Conservation (phyloP, 192 early-diverging fungal genomes). For the Rhizoclosmatium sp. region DNA sequence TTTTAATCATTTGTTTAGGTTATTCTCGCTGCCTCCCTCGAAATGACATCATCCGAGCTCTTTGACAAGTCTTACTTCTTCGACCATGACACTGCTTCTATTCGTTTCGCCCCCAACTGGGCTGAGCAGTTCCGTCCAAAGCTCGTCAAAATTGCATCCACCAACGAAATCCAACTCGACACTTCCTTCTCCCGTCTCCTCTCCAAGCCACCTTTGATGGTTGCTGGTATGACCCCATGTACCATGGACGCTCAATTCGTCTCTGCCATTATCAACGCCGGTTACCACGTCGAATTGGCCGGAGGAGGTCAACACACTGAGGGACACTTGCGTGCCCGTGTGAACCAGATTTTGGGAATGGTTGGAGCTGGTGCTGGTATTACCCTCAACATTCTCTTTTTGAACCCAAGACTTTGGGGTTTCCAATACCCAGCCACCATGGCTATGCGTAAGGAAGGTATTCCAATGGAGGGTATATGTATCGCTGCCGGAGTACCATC, state of each 20-base stretch:
- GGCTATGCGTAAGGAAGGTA: slow-evolving; percentile 81
- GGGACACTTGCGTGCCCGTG: slow-evolving; percentile 68
- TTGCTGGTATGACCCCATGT: slow-evolving; percentile 93
- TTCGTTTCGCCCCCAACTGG: slow-evolving; percentile 89
- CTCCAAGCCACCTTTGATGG: slow-evolving; percentile 91
- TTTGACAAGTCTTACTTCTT: slow-evolving; percentile 80
- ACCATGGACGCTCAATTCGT: slow-evolving; percentile 83
- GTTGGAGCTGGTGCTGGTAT: slow-evolving; percentile 85
- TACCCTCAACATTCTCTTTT: slow-evolving; percentile 90
- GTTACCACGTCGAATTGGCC: slow-evolving; percentile 90
- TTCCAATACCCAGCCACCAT: slow-evolving; percentile 86
- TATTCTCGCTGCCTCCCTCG: slow-evolving; percentile 74
- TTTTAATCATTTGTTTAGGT: slow-evolving; percentile 37
- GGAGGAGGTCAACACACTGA: slow-evolving; percentile 90
- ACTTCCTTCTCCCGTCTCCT: slow-evolving; percentile 85
- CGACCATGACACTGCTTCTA: slow-evolving; percentile 74
- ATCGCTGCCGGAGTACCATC: slow-evolving; percentile 93
- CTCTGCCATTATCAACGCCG: slow-evolving; percentile 85
- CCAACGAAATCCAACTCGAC: slow-evolving; percentile 82
- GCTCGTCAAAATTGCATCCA: slow-evolving; percentile 72
- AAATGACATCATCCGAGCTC: slow-evolving; percentile 65
- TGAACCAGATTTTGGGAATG: slow-evolving; percentile 75
- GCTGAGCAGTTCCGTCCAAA: slow-evolving; percentile 82
- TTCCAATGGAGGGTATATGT: slow-evolving; percentile 90
- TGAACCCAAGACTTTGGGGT: slow-evolving; percentile 91